Percentiles rank a stretch among this genome's conserved stretches.
Evolutionary conservation across 495 filamentous ascomycete genomes (phyloP).

Genomic region (Penicillium odoratum): DNA sequence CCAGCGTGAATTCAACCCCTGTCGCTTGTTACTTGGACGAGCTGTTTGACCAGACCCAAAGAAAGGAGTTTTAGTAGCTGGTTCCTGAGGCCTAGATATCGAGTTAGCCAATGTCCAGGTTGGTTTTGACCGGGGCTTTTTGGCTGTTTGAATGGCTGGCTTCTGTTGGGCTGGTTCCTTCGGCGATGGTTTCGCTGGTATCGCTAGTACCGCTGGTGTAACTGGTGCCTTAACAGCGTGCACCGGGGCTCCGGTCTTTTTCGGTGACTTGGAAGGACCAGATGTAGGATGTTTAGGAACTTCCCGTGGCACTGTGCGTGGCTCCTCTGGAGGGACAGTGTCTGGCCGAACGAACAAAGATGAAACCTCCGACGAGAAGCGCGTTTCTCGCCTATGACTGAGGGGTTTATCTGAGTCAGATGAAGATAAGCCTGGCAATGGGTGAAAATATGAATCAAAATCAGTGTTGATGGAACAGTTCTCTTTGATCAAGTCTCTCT

Average conservation of each 20-base stretch:
- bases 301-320: background rate
- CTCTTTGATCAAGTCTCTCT: background rate
- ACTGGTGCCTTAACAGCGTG: background rate
- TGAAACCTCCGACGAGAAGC: background rate
- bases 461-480: background rate
- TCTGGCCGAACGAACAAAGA: background rate
- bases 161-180: background rate
- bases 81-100: background rate
- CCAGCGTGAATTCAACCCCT: background rate
- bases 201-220: background rate
- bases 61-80: background rate
- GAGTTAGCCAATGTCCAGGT: background rate
- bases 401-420: background rate
- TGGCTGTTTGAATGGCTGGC: background rate
- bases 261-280: background rate
- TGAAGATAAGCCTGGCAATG: background rate
- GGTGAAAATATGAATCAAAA: background rate
- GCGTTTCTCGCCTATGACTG: background rate
- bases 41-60: slow-evolving; percentile 27
- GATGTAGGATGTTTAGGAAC: background rate
- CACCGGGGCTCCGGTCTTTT: background rate
- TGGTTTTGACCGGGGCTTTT: background rate
- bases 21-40: slow-evolving; percentile 30
- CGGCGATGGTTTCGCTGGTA: background rate
- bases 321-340: background rate